Evolutionary conservation across 331 rosid genomes (phyloP).

Genomic region (Malus hybrid): DNA sequence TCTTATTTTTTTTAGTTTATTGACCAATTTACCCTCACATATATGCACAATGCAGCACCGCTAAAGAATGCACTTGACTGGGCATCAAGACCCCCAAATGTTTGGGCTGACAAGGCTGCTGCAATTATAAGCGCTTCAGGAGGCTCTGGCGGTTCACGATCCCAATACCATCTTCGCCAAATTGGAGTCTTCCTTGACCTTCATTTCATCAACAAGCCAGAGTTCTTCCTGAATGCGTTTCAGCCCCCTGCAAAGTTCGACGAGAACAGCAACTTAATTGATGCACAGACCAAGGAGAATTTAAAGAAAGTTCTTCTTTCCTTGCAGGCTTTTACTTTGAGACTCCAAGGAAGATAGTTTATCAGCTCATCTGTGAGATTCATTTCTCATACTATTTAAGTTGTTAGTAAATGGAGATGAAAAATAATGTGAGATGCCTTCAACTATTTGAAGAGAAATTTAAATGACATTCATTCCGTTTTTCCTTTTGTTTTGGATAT

Average conservation of each 20-base stretch:
- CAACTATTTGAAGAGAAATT: background rate
- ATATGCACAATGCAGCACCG: conserved; percentile 30
- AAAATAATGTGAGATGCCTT: background rate
- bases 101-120: conserved; percentile 59
- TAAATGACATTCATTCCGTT: background rate
- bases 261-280: conserved; percentile 42
- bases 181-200: conserved; percentile 62
- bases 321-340: conserved; percentile 34
- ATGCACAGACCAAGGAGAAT: conserved; percentile 25
- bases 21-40: background rate
- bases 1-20: background rate
- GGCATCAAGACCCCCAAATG: conserved; percentile 77
- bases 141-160: conserved; percentile 39
- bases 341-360: conserved; percentile 22
- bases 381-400: background rate
- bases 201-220: conserved; percentile 75
- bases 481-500: too few species aligned
- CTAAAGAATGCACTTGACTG: conserved; percentile 79
- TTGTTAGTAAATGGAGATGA: too few species aligned
- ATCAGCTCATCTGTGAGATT: background rate
- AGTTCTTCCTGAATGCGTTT: conserved; percentile 39
- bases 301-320: conserved; percentile 41
- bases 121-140: conserved; percentile 69
- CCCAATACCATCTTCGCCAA: conserved; percentile 75
- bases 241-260: conserved; percentile 48